These are phyloP conservation scores for Debaryomyces maramus DNA, from an alignment of 805 yeast genomes.

Conservation along the genomic window DNA sequence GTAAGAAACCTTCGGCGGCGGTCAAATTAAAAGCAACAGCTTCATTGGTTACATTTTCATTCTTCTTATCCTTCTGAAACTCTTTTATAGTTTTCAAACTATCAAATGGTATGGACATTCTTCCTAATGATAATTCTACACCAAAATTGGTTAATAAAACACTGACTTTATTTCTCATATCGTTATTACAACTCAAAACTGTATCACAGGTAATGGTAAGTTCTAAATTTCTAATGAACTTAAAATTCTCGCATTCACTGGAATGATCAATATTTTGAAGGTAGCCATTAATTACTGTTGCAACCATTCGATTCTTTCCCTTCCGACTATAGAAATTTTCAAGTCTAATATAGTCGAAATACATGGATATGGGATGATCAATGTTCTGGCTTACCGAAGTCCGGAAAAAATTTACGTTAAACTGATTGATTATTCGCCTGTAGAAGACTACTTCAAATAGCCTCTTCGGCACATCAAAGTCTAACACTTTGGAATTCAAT, in stretches of 20 bases:
- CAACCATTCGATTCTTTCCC: constrained; percentile 15
- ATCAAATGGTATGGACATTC: not conserved
- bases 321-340: constrained; percentile 16
- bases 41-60: not conserved
- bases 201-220: constrained; percentile 21
- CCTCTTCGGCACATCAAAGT: constrained; percentile 17
- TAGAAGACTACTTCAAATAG: constrained; percentile 19
- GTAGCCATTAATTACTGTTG: constrained; percentile 22
- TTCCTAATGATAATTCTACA: constrained; percentile 7
- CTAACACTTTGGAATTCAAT: constrained; percentile 6
- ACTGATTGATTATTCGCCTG: constrained; percentile 22
- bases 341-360: constrained; percentile 23
- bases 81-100: not conserved
- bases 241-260: constrained; percentile 13
- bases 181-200: constrained; percentile 15
- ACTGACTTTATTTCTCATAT: constrained; percentile 7
- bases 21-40: not conserved
- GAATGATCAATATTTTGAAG: constrained; percentile 13
- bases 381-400: constrained; percentile 11
- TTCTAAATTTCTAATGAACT: constrained; percentile 27
- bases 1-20: constrained; percentile 8
- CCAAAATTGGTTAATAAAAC: constrained; percentile 15
- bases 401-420: constrained; percentile 25
- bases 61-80: not conserved
- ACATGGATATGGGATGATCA: constrained; percentile 15